Evolutionary conservation across 1,284 basidiomycete genomes (phyloP).

Genomic region (Coriolopsis trogii): DNA sequence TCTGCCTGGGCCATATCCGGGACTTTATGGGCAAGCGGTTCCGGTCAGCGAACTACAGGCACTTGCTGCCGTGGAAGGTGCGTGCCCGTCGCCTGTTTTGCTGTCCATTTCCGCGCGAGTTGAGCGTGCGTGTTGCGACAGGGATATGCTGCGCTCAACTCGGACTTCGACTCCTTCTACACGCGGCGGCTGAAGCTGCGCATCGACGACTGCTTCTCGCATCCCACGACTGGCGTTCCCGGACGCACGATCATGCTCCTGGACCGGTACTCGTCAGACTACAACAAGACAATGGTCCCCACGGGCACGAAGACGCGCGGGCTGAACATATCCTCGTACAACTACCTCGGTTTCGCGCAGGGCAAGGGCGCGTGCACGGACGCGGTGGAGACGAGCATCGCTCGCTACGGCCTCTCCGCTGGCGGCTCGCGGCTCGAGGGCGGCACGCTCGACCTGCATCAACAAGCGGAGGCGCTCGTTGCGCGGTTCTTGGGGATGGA

Average conservation of each 20-base stretch:
- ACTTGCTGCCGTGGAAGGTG: conserved; percentile 83
- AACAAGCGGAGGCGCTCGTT: conserved; percentile 84
- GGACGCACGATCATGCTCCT: conserved; percentile 90
- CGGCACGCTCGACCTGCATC: conserved; percentile 85
- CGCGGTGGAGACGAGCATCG: conserved; percentile 83
- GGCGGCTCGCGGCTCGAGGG: conserved; percentile 83
- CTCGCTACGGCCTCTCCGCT: conserved; percentile 79
- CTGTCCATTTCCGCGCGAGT: conserved; percentile 11
- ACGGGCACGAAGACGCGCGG: conserved; percentile 86
- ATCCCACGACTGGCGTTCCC: conserved; percentile 93
- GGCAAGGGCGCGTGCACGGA: conserved; percentile 93
- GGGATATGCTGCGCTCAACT: conserved; percentile 97
- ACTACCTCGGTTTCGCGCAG: conserved; percentile 99
- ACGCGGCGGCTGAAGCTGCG: conserved; percentile 93
- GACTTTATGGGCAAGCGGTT: conserved; percentile 96
- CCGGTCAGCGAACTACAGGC: conserved; percentile 71
- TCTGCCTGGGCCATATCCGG: conserved; percentile 88
- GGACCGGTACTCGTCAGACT: conserved; percentile 85
- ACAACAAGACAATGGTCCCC: conserved; percentile 79
- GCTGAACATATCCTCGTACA: conserved; percentile 98
- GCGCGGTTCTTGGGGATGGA: conserved; percentile 91
- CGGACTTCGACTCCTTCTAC: conserved; percentile 99
- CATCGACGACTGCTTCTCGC: conserved; percentile 95
- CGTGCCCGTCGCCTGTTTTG: conserved; percentile 37
- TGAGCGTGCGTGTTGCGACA: conserved; percentile 36